These are phyloP conservation scores for Ogataea paraovalis DNA, from an alignment of 805 yeast genomes.

Conservation along the genomic window DNA sequence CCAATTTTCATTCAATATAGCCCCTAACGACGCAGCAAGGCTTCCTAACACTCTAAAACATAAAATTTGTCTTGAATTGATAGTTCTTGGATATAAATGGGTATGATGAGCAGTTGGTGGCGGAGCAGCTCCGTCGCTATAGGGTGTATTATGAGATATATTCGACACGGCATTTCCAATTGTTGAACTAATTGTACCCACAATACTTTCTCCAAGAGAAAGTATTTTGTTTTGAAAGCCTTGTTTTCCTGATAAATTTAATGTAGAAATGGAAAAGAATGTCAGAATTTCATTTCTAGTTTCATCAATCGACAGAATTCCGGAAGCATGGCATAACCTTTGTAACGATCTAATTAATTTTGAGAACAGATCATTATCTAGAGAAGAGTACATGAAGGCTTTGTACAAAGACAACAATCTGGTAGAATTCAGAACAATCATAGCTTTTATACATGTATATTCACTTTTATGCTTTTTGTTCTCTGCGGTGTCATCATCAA, in stretches of 20 bases:
- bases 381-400: constrained; percentile 55
- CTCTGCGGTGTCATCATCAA: constrained; percentile 9
- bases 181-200: constrained; percentile 46
- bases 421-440: constrained; percentile 36
- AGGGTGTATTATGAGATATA: constrained; percentile 13
- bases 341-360: constrained; percentile 69
- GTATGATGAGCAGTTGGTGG: constrained; percentile 5
- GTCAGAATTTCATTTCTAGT: constrained; percentile 55
- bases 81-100: constrained; percentile 36
- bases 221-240: constrained; percentile 33
- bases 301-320: constrained; percentile 55
- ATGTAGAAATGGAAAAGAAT: constrained; percentile 43
- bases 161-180: constrained; percentile 35
- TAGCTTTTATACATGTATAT: constrained; percentile 16
- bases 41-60: constrained; percentile 77
- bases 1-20: constrained; percentile 70
- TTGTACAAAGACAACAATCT: constrained; percentile 42
- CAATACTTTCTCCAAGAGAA: constrained; percentile 48
- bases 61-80: constrained; percentile 65
- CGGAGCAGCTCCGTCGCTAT: not conserved
- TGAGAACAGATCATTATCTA: constrained; percentile 71
- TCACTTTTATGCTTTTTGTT: constrained; percentile 4
- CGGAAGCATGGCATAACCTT: constrained; percentile 77
- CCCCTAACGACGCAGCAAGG: constrained; percentile 77
- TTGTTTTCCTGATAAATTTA: constrained; percentile 35